Base-by-base conservation (phyloP, 257 asterid genomes). In the Nicotiana otophora region DNA sequence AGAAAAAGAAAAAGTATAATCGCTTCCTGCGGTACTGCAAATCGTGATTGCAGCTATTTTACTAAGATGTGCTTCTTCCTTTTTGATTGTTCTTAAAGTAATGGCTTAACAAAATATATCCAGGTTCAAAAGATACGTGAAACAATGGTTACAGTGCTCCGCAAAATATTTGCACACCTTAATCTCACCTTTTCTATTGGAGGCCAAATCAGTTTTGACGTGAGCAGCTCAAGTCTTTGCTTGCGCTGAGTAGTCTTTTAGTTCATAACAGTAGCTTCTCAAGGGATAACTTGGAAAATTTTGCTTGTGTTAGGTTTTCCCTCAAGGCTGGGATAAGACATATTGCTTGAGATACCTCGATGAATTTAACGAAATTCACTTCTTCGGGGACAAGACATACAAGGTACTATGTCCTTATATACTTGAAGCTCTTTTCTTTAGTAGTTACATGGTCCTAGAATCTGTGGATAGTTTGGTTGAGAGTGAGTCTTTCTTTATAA, bases 291-390 rank as follows among this genome's bases (percentile, higher is more conserved):
- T 74, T 74, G 10, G 12, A 8, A 67, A 74, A 74, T 30, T 42
- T 36, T 75, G 80, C 62, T 57, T 20, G 16, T n/a, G 62, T 33
- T 91, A 95, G 98, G 98, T 92, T 82, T 95, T 95, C 80, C 99
- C 98, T 85, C 93, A 82, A 84, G 98, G 99, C 53, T 94, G 99
- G 99, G 99, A 95, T 87, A 95, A 94, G 93, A 95, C 98, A 20
- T 95, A 91, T 81, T 95, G 98, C 89, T 91, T 95, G 96, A 91
- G 84, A 81, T 95, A 91, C 87, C 90, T 95, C 34, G 91, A 89
- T n/a, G 93, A 92, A 34, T 95, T 94, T 89, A 48, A 86, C 34
- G 98, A 94, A 85, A 90, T 95, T 65, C 97, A 95, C 91, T 95
- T 95, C 89, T 95, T 95, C 63, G 99, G 98, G 42, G 98, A 94